These are phyloP conservation scores for Suhomyces atakaporum DNA, from an alignment of 1,139 yeast genomes.

Conservation along the genomic window DNA sequence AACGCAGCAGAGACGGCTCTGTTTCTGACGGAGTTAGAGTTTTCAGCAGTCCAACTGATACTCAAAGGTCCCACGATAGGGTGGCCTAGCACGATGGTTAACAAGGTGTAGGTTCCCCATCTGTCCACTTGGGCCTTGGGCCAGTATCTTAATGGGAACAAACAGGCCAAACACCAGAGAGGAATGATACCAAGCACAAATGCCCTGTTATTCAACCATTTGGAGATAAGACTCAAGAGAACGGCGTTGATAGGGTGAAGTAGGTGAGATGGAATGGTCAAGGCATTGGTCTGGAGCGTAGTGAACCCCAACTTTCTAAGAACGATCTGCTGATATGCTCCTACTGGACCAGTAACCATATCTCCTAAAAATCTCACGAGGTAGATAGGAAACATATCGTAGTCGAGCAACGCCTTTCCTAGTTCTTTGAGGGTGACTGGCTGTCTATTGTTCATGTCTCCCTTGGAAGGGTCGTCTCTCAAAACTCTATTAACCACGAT, in stretches of 20 bases:
- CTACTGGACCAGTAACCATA: constrained; percentile 17
- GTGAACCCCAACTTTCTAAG: constrained; percentile 21
- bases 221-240: constrained; percentile 13
- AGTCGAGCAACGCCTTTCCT: constrained; percentile 22
- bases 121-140: constrained; percentile 18
- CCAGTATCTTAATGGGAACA: constrained; percentile 21
- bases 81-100: constrained; percentile 18
- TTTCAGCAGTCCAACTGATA: constrained; percentile 19
- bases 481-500: constrained; percentile 33
- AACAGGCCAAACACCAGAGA: constrained; percentile 12
- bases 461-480: constrained; percentile 35
- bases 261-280: constrained; percentile 21
- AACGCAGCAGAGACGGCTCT: constrained; percentile 21
- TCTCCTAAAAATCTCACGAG: constrained; percentile 21
- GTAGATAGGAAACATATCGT: constrained; percentile 26
- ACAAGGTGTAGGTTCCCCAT: constrained; percentile 22
- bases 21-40: constrained; percentile 18
- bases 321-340: constrained; percentile 17
- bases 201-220: constrained; percentile 15
- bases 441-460: constrained; percentile 36
- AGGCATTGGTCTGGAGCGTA: constrained; percentile 21
- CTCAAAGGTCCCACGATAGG: constrained; percentile 15
- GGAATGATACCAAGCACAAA: constrained; percentile 14
- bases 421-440: constrained; percentile 26
- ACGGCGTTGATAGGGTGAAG: constrained; percentile 16